Base-by-base conservation (phyloP, 1,284 basidiomycete genomes). In the Phenoliferia sp. region DNA sequence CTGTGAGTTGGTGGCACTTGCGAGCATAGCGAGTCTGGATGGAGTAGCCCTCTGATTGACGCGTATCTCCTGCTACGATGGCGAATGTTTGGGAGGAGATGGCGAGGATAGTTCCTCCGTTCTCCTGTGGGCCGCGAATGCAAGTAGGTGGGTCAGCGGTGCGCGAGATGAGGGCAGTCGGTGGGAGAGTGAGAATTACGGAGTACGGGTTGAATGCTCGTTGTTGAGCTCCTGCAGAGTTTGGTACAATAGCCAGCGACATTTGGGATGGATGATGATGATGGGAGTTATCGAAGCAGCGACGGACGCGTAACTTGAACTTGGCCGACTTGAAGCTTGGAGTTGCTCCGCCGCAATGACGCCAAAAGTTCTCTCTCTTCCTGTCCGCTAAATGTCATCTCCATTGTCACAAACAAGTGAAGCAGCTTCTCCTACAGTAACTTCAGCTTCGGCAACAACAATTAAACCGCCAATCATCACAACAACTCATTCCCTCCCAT, bases 11-110 rank as follows among this genome's bases (percentile, higher is more conserved):
- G 80, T 91, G 92, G 70, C 92, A 90, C 79, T 92, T 92, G 54
- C 92, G 88, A n/a, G 92, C 92, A 80, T 95, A 95, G 79, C 94
- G 86, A 65, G 93, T 94, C 83, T 97, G 94, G 78, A 96, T 96
- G 77, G 84, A 90, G 82, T 91, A 96, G 34, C 93, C 93, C 79
- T 94, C 90, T 71, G 89, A 92, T 82, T 96, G 94, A 70, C 94
- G 84, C 39, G 94, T 97, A 81, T 97, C 94, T 64, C 92, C 91
- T 6, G 94, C 93, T 77, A 96, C 90, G 77, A 96, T 91, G 66
- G 85, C 86, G 79, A 96, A 97, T 80, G 94, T 90, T 63, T 86
- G 85, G 62, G 93, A 93, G 10, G 93, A 91, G 79, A 97, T 91
- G 76, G 94, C 92, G 73, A 97, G 87, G 81, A 96, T 94, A 48